These are phyloP conservation scores for Arthrobotrys sinensis DNA, from an alignment of 2,329 filamentous ascomycete species.

Conservation along the genomic window DNA sequence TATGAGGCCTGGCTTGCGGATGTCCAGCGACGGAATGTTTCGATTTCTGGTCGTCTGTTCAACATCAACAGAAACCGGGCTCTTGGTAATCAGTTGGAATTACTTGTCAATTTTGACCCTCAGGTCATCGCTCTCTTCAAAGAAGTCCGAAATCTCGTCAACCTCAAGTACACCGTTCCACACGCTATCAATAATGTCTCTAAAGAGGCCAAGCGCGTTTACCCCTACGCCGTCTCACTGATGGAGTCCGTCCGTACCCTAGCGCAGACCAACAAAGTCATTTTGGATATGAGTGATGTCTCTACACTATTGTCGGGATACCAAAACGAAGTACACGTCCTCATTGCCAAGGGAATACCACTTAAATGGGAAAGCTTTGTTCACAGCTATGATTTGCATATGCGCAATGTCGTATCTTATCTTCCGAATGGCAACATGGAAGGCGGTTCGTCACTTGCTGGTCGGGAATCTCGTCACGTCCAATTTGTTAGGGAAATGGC, in stretches of 20 bases:
- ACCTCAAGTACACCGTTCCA: slow-evolving; percentile 94
- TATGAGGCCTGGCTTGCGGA: slow-evolving; percentile 97
- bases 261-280: slow-evolving; percentile 86
- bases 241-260: slow-evolving; percentile 99
- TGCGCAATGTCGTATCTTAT: slow-evolving; percentile 74
- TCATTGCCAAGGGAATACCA: slow-evolving; percentile 88
- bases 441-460: slow-evolving; percentile 70
- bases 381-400: slow-evolving; percentile 92
- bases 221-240: slow-evolving; percentile 95
- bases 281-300: slow-evolving; percentile 87
- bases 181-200: slow-evolving; percentile 95
- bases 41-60: slow-evolving; percentile 92
- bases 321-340: slow-evolving; percentile 86
- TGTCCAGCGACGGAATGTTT: slow-evolving; percentile 87
- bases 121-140: slow-evolving; percentile 99
- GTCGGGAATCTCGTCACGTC: slow-evolving; percentile 90
- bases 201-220: slow-evolving; percentile 98
- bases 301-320: slow-evolving; percentile 90
- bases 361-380: slow-evolving; percentile 98
- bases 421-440: slow-evolving; percentile 75
- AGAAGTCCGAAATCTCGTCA: slow-evolving; percentile 94
- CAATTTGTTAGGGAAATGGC: slow-evolving; percentile 97
- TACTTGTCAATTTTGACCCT: slow-evolving; percentile 95
- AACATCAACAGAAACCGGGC: slow-evolving; percentile 88
- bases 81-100: slow-evolving; percentile 88